Base-by-base conservation (phyloP, 23 red algal species). In the Gracilaria vermiculophylla region DNA sequence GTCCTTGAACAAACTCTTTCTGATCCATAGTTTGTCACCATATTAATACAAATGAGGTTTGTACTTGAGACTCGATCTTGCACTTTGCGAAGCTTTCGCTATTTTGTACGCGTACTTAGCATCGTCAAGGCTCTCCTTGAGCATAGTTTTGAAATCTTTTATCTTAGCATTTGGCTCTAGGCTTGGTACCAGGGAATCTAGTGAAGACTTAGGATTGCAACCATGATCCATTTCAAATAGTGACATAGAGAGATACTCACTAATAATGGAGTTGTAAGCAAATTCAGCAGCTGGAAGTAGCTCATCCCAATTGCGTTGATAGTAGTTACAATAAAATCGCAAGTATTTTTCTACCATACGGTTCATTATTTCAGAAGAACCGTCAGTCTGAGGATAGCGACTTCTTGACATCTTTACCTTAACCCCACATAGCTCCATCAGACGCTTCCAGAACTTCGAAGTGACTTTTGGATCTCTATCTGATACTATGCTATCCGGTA, bases 391-490 rank as follows among this genome's bases (percentile, higher is more conserved):
- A 13, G 80, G 39, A 24, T 69, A 34, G 0, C 29, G 11, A 60
- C 57, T 72, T 19, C 58, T 70, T 14, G 57, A 69, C 39, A 85
- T 64, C 24, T 67, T 19, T 39, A 47, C 8, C 16, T 47, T 13
- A 70, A 72, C 58, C 27, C 55, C 80, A 70, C 56, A 55, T 20
- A 85, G 33, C 23, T 49, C 0, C 80, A 85, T 53, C 24, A 45
- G 37, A 49, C 33, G 36, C 4, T 19, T 27, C 80, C 54, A 85
- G 42, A 81, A 67, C 32, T 67, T 45, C 12, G 61, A 53, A 5
- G 80, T 69, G 21, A 85, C 69, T 40, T 85, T 85, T n/a, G 56
- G 58, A 50, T 85, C 55, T 24, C 58, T 55, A 33, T 85, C 56
- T 5, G 4, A 43, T 8, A 4, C 40, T 0, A 85, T 71, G 37